A percentile compares a stretch with the other conserved stretches of the same genome.
These are phyloP conservation scores for Kwoniella bestiolae DNA, from an alignment of 768 basidiomycete genomes.

Conservation along the genomic window DNA sequence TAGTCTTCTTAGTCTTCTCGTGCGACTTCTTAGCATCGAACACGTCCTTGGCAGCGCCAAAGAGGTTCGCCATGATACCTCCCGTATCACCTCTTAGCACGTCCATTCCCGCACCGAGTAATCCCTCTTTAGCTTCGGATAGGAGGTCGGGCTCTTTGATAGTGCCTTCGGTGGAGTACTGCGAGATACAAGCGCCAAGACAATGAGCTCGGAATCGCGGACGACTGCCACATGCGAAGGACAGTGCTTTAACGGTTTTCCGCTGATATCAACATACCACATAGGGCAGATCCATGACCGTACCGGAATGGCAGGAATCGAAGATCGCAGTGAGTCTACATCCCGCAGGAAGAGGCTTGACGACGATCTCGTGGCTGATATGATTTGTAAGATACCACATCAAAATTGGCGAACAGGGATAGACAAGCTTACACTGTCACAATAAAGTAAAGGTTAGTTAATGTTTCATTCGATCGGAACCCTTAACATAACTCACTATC, in stretches of 20 bases:
- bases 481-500: conserved; percentile 66
- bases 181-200: too few relatives aligned
- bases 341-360: conserved; percentile 73
- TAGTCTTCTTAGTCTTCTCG: conserved; percentile 63
- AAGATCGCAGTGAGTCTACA: conserved; percentile 76
- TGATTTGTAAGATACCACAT: background rate
- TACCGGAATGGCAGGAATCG: conserved; percentile 56
- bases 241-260: too few relatives aligned
- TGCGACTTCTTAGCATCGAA: conserved; percentile 67
- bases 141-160: conserved; percentile 89
- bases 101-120: conserved; percentile 73
- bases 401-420: background rate
- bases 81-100: conserved; percentile 59
- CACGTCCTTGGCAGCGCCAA: conserved; percentile 74
- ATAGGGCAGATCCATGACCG: conserved; percentile 66
- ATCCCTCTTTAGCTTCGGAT: conserved; percentile 80
- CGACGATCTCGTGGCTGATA: conserved; percentile 70
- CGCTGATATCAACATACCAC: conserved; percentile 39
- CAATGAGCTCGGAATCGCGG: background rate
- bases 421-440: background rate
- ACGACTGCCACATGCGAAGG: background rate
- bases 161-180: conserved; percentile 91
- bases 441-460: conserved; percentile 23
- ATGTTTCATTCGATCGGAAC: too few relatives aligned
- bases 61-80: conserved; percentile 56